Evolutionary conservation across 805 yeast genomes (phyloP), one percentile per base, ranked within the genome.

Genomic region (Maudiozyma turicensis): DNA sequence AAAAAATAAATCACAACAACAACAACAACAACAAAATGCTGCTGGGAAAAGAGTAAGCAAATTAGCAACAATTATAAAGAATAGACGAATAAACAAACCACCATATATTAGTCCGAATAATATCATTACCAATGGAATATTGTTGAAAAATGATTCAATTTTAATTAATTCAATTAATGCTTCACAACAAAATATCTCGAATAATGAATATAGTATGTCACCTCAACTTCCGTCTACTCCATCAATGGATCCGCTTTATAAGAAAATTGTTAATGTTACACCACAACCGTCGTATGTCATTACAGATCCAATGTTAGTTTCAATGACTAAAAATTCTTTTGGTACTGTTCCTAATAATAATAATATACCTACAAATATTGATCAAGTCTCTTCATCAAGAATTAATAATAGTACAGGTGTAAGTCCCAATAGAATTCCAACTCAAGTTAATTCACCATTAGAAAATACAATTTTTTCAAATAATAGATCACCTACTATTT

Each of bases 31-130:
- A 10, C 14, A 26, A 40, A 41, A 40, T 20, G 2, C 26, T 20
- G 4, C 26, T 20, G 26, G 26, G 26, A 20, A 20, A 20, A 20
- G 26, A 20, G 26, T 20, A 20, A 20, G 26, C 4, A 20, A 20
- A 20, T 20, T 29, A 15, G 29, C 42, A 3, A 8, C 30, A n/a
- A 9, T 39, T 10, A 8, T 13, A 26, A 45, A 44, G 6, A 62
- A 60, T 47, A 59, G 60, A 52, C 62, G 65, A 50, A 47, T 56
- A 47, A 54, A 56, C 14, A 53, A 53, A 40, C 44, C 28, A 44
- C 50, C 37, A 47, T 47, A 20, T 37, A 42, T 41, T 26, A 41
- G 26, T 33, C 26, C 42, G 3, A 20, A 20, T 20, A 20, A 20
- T 20, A 20, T 20, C 26, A 20, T 20, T 2, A 20, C 26, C 4